These are phyloP conservation scores for Acer campestre DNA, from an alignment of 345 rosid species.

Conservation along the genomic window DNA sequence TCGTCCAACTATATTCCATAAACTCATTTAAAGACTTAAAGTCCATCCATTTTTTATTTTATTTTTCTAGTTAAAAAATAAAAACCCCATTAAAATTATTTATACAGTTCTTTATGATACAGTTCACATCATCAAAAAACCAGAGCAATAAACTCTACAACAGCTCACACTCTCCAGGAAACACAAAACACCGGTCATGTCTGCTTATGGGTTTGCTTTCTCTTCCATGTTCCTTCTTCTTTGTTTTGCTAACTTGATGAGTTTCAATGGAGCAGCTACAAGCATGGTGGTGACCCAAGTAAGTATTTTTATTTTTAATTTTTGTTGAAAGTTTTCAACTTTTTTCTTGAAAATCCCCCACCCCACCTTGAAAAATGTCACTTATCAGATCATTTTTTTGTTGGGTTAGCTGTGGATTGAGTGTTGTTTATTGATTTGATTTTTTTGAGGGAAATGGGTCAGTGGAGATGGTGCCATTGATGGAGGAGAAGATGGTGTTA, in stretches of 20 bases:
- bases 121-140: background rate
- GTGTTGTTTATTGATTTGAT: conserved; percentile 28
- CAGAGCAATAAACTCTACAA: background rate
- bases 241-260: conserved; percentile 33
- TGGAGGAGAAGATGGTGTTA: conserved; percentile 59
- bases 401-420: conserved; percentile 36
- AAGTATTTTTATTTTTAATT: conserved; percentile 25
- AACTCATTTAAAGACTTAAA: background rate
- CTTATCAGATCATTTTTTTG: conserved; percentile 33
- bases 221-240: conserved; percentile 35
- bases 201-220: conserved; percentile 31
- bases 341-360: background rate
- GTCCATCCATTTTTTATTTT: background rate
- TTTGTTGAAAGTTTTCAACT: conserved; percentile 3
- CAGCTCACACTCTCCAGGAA: background rate
- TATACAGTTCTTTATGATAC: background rate
- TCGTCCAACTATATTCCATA: background rate
- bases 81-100: background rate
- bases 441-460: conserved; percentile 56
- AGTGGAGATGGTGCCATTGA: conserved; percentile 49
- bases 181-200: conserved; percentile 16
- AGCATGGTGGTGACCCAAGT: conserved; percentile 36
- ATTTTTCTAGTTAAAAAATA: background rate
- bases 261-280: conserved; percentile 32
- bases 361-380: background rate